A percentile compares a stretch with the other conserved stretches of the same genome.
These are phyloP conservation scores for Teratosphaeria nubilosa DNA, from an alignment of 2,329 filamentous ascomycete species.

Conservation along the genomic window DNA sequence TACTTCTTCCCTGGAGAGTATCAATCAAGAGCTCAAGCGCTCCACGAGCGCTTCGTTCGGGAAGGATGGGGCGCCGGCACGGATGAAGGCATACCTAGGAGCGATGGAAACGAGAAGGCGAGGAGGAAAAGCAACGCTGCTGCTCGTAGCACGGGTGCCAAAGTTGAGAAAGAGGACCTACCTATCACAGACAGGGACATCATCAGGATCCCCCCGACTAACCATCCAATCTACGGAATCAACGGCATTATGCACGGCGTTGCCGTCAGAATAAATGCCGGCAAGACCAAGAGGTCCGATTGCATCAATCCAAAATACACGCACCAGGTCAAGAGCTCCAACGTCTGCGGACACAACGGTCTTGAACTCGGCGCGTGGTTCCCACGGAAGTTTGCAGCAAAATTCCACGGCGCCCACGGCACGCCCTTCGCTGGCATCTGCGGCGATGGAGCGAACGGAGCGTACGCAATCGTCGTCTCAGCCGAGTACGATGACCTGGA, in stretches of 20 bases:
- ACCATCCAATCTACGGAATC: neutral
- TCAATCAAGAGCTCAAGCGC: slow-evolving; percentile 6
- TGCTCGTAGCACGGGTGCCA: neutral
- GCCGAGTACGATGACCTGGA: slow-evolving; percentile 18
- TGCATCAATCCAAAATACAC: slow-evolving; percentile 1
- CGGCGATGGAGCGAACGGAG: slow-evolving; percentile 7
- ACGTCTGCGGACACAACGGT: slow-evolving; percentile 17
- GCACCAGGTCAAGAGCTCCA: slow-evolving; percentile 7
- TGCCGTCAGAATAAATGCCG: neutral
- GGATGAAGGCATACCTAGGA: slow-evolving; percentile 1
- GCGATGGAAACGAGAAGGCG: slow-evolving; percentile 3
- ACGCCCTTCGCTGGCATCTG: slow-evolving; percentile 14
- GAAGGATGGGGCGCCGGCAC: slow-evolving; percentile 11
- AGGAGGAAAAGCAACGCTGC: neutral
- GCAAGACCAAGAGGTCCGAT: neutral
- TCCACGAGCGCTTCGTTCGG: slow-evolving; percentile 11
- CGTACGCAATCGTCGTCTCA: slow-evolving; percentile 16
- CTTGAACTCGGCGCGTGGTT: slow-evolving; percentile 16
- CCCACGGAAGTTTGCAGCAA: slow-evolving; percentile 12
- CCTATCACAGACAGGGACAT: neutral
- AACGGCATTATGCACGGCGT: neutral
- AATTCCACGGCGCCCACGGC: slow-evolving; percentile 19
- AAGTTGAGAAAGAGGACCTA: neutral
- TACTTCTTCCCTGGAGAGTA: slow-evolving; percentile 9
- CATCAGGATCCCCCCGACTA: neutral